Base-by-base conservation (phyloP, 306 rosid species). In the Cicer bijugum region DNA sequence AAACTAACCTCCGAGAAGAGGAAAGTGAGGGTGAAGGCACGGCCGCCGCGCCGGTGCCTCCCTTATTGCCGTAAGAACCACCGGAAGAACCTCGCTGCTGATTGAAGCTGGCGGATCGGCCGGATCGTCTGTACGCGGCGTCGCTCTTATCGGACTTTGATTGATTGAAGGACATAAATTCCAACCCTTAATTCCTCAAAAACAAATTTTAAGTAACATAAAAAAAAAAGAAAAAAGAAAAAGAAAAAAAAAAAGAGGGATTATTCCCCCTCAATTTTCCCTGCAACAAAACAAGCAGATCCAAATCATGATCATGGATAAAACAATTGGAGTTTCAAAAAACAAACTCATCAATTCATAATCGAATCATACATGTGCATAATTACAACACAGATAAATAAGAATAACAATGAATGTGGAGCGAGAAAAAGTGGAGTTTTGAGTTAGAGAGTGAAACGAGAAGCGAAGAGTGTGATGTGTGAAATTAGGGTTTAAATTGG, bases 81-180 rank as follows among this genome's bases (percentile, higher is more conserved):
- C 89, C 81, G 79, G 96, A 71, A 66, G 86, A 74, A 76, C 87
- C 87, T 74, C 91, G 90, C 85, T 83, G 97, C 82, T 86, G 97
- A 82, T 85, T 91, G 57, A 87, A 89, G 95, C 85, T 76, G 60
- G 81, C 62, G 76, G 91, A 86, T 91, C 99, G 97, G 58, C 87
- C 91, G 63, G 91, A 11, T 72, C 77, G 88, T 74, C 89, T 88
- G 85, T 89, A 64, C 64, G 78, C 88, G 39, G 75, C 56, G 75
- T 90, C 90, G 84, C 60, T 90, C 93, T 88, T 91, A 66, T 91
- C 99, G 78, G 95, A 59, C 90, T 89, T 89, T 81, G 95, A 82
- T 91, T 89, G 99, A 89, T 94, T 86, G 91, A 83, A 86, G 97
- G 97, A 94, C 99, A 94, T 94, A 94, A 63, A 94, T 91, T 44